Evolutionary conservation across 2,329 filamentous ascomycete genomes (phyloP).

Genomic region (Fusarium oxysporum): DNA sequence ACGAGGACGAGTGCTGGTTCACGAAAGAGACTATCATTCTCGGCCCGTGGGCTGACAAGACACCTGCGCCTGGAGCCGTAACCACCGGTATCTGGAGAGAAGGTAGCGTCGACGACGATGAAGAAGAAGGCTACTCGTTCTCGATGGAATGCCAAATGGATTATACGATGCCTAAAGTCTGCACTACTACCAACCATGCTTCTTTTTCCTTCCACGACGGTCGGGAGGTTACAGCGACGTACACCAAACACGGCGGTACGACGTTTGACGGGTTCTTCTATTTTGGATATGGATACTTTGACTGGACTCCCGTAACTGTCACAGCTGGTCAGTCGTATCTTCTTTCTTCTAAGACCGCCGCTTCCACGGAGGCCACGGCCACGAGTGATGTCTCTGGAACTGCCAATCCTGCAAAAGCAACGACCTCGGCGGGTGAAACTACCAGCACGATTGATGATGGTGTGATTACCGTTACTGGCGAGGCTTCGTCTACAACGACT

Average conservation of each 20-base stretch:
- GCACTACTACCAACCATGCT: neutral
- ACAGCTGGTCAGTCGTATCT: conserved; percentile 1
- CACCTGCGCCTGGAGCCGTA: neutral
- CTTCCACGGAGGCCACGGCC: neutral
- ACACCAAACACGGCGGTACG: neutral
- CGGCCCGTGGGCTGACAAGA: conserved; percentile 3
- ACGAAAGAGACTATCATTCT: neutral
- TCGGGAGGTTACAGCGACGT: neutral
- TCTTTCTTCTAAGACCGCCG: neutral
- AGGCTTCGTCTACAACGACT: neutral
- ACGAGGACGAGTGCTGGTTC: neutral
- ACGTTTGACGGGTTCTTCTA: neutral
- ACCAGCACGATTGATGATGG: neutral
- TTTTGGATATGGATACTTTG: neutral
- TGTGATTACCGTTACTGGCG: neutral
- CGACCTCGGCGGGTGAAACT: fast-evolving
- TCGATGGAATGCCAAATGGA: conserved; percentile 1
- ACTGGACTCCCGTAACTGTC: neutral
- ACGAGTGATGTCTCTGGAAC: neutral
- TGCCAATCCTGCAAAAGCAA: neutral
- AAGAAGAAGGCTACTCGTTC: neutral
- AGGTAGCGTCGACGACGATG: neutral
- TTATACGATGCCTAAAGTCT: neutral
- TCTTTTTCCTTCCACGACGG: neutral
- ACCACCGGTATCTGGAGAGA: neutral